Percentiles rank a stretch among this genome's conserved stretches.
Conservation (phyloP, 2,329 filamentous ascomycete genomes). For the Teratosphaeria pseudoeucalypti region DNA sequence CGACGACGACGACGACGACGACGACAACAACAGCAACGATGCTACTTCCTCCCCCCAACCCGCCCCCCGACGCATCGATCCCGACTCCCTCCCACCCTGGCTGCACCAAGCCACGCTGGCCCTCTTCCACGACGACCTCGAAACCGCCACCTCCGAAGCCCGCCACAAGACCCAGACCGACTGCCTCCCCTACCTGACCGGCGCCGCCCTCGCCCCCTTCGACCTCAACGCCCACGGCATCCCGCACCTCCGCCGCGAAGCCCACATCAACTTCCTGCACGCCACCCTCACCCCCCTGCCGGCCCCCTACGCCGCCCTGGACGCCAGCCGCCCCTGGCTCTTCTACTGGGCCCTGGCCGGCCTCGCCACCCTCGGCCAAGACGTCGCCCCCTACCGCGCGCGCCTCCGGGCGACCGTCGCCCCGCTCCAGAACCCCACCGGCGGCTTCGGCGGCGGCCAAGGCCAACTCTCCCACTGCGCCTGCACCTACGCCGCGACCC, state of each 20-base stretch:
- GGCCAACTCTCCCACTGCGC: slow-evolving; percentile 84
- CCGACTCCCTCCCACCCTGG: slow-evolving; percentile 17
- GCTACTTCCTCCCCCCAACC: no score
- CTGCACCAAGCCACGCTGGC: slow-evolving; percentile 14
- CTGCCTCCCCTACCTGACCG: slow-evolving; percentile 19
- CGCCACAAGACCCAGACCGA: slow-evolving; percentile 13
- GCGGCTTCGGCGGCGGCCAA: slow-evolving; percentile 89
- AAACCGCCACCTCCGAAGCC: slow-evolving; percentile 15
- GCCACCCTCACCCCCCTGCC: slow-evolving; percentile 52
- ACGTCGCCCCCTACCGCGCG: slow-evolving; percentile 55
- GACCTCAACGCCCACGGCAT: slow-evolving; percentile 58
- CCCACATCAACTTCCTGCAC: slow-evolving; percentile 52
- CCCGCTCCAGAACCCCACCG: slow-evolving; percentile 69
- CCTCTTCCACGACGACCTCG: slow-evolving; percentile 17
- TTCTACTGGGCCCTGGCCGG: slow-evolving; percentile 84
- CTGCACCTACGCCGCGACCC: slow-evolving; percentile 72
- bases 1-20: slow-evolving; percentile 10
- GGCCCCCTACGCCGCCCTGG: slow-evolving; percentile 58
- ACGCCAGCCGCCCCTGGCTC: slow-evolving; percentile 87
- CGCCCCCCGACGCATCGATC: slow-evolving; percentile 9
- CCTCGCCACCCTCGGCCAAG: slow-evolving; percentile 65
- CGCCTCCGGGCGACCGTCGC: slow-evolving; percentile 58
- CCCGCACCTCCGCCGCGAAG: slow-evolving; percentile 57
- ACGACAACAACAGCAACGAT: not conserved
- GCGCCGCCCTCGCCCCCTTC: slow-evolving; percentile 30